phyloP scores from a whole-genome alignment of 83 land plant genomes.

The Thuja plicata region DNA sequence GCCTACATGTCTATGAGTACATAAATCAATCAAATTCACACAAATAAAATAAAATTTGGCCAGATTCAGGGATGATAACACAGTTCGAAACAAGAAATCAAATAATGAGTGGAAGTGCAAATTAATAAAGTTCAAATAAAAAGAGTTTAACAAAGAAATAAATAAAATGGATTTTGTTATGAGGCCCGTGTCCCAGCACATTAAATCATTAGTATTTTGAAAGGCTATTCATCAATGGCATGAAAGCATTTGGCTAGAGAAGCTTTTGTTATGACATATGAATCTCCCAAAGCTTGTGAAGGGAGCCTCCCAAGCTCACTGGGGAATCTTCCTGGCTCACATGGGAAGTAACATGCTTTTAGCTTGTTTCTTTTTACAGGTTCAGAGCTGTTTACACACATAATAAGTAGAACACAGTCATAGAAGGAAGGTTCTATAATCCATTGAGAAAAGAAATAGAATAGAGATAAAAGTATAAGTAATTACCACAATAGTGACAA shows the following conservation, averaged over 20 bases:
- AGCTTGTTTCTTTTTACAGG: neutral
- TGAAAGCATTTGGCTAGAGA: neutral
- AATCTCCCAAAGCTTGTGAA: neutral
- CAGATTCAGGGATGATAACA: neutral
- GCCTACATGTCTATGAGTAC: neutral
- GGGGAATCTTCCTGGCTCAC: neutral
- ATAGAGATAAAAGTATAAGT: neutral
- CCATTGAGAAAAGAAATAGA: neutral
- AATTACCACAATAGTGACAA: conserved; percentile 92
- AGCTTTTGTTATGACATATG: neutral
- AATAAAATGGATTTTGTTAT: neutral
- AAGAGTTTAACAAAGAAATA: neutral
- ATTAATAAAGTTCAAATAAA: neutral
- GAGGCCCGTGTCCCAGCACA: neutral
- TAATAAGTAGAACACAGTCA: neutral
- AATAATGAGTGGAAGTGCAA: neutral
- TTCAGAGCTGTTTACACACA: neutral
- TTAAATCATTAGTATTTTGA: neutral
- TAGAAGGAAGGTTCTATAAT: neutral
- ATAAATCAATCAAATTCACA: neutral
- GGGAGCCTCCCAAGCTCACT: neutral
- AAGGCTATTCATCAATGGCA: neutral
- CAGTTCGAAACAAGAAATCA: neutral
- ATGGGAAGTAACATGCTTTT: neutral
- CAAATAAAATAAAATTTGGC: neutral